A percentile compares a stretch with the other conserved stretches of the same genome.
These are phyloP conservation scores for Cryptomeria japonica DNA, from an alignment of 75 land plant genomes.

Conservation along the genomic window DNA sequence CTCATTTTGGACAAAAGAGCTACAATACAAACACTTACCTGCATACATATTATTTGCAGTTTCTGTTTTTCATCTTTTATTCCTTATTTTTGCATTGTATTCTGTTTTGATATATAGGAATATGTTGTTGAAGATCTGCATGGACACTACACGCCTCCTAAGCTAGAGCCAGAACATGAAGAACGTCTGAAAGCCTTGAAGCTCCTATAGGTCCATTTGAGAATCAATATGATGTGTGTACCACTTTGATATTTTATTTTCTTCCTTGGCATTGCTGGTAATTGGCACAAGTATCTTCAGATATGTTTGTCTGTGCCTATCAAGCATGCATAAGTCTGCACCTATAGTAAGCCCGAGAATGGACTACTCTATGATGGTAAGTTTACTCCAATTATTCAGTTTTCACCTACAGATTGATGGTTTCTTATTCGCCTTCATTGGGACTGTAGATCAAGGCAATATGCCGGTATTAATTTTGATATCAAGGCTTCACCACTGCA, in stretches of 20 bases:
- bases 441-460: not conserved
- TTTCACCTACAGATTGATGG: not conserved
- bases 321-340: not conserved
- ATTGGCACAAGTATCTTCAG: not conserved
- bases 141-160: constrained; percentile 78
- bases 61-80: not conserved
- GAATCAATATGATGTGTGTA: not conserved
- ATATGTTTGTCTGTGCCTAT: not conserved
- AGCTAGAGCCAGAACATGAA: constrained; percentile 77
- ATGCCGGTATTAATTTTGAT: not conserved
- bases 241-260: not conserved
- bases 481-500: not conserved
- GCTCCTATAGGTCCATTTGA: constrained; percentile 42
- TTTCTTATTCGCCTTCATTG: not conserved
- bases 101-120: constrained; percentile 49
- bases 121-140: constrained; percentile 85
- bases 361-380: not conserved
- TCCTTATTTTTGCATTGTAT: not conserved
- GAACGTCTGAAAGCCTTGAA: constrained; percentile 67
- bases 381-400: not conserved
- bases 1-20: not conserved
- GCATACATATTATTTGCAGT: not conserved
- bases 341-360: not conserved
- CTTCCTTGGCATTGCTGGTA: not conserved
- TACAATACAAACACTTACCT: not conserved